These are phyloP conservation scores for Tephrocybe sp. DNA, from an alignment of 768 basidiomycete species.

Conservation along the genomic window DNA sequence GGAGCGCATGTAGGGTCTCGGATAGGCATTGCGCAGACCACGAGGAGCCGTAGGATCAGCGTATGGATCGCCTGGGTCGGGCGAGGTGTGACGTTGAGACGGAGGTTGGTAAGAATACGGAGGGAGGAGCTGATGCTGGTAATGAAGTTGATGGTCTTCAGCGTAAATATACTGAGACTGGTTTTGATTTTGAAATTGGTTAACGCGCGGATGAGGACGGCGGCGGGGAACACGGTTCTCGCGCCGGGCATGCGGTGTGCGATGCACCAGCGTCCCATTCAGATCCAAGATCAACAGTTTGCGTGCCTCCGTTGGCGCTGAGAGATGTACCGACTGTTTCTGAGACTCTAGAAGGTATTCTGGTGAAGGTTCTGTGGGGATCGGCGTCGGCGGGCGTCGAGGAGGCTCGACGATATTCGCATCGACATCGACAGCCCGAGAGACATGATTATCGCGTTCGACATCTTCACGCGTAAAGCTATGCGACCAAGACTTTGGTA, in stretches of 20 bases:
- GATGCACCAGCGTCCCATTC: conserved; percentile 72
- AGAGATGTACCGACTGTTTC: conserved; percentile 26
- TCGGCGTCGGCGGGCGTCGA: conserved; percentile 49
- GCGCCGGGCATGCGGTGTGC: conserved; percentile 39
- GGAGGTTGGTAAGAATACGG: background rate
- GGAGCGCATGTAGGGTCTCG: conserved; percentile 64
- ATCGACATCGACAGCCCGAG: too few relatives aligned
- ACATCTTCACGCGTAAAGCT: too few relatives aligned
- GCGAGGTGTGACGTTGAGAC: background rate
- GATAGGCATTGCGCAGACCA: conserved; percentile 42
- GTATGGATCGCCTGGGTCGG: background rate
- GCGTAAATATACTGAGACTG: background rate
- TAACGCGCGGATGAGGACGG: background rate
- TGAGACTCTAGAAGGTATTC: conserved; percentile 33
- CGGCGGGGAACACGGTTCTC: conserved; percentile 11
- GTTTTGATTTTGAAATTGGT: background rate
- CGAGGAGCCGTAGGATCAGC: conserved; percentile 8
- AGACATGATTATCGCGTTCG: too few relatives aligned
- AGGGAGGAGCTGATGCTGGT: background rate
- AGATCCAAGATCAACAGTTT: conserved; percentile 78
- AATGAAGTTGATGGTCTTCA: background rate
- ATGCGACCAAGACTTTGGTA: too few relatives aligned
- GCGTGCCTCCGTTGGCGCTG: conserved; percentile 30
- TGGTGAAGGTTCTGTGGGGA: conserved; percentile 22
- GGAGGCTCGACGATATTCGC: background rate